Evolutionary conservation across 2,329 filamentous ascomycete genomes (phyloP).

Genomic region (Ophiostoma populinum): DNA sequence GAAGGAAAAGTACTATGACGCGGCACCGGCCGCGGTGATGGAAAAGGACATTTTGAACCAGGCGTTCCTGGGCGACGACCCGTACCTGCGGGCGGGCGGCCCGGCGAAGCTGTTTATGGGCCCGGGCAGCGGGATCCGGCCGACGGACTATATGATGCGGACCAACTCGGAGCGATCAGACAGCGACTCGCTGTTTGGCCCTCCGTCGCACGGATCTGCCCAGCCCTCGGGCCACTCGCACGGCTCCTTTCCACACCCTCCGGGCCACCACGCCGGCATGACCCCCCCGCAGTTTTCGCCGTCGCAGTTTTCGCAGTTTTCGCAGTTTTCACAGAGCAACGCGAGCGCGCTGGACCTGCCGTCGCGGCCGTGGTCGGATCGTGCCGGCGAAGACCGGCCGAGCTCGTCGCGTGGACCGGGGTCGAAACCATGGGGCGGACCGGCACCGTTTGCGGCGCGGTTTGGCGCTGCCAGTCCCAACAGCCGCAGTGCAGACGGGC

Average conservation of each 20-base stretch:
- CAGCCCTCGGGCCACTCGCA: constrained; percentile 8
- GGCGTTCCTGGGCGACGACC: constrained; percentile 18
- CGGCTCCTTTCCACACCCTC: no score
- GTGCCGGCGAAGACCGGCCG: constrained; percentile 11
- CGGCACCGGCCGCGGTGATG: constrained; percentile 9
- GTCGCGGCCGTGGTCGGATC: constrained; percentile 7
- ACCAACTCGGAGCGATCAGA: constrained; percentile 4
- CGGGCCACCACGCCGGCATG: no score
- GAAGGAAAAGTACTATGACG: constrained; percentile 14
- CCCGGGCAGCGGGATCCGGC: constrained; percentile 16
- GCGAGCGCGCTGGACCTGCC: constrained; percentile 29
- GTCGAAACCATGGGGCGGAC: constrained; percentile 22
- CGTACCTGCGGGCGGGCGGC: constrained; percentile 18
- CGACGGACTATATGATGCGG: constrained; percentile 23
- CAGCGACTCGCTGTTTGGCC: neutral
- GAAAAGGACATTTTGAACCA: constrained; percentile 19
- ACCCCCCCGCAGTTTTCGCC: no score
- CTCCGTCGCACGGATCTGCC: neutral
- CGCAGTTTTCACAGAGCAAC: no score
- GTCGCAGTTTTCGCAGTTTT: constrained; percentile 10
- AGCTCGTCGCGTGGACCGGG: constrained; percentile 19
- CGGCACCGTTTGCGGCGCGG: constrained; percentile 27
- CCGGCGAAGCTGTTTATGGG: neutral
- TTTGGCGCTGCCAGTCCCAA: constrained; percentile 17
- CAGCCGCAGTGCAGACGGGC: constrained; percentile 1